These are phyloP conservation scores for Exophiala alcalophila DNA, from an alignment of 2,329 filamentous ascomycete species.

Conservation along the genomic window DNA sequence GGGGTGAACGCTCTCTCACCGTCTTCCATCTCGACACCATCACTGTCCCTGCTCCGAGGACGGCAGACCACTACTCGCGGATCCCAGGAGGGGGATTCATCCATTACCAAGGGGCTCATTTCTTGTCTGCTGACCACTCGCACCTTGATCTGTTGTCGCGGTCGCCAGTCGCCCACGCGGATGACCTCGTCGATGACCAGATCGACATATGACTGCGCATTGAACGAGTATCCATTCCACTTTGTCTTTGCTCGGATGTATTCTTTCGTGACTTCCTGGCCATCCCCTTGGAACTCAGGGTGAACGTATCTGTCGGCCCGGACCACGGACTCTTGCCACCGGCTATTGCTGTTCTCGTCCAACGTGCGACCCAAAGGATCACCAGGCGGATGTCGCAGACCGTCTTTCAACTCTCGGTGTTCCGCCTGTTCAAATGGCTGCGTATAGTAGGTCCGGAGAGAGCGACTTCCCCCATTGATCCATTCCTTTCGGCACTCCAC, in stretches of 20 bases:
- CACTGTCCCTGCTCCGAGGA: slow-evolving; percentile 31
- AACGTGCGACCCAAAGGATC: slow-evolving; percentile 24
- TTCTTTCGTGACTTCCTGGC: slow-evolving; percentile 34
- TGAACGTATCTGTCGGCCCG: slow-evolving; percentile 41
- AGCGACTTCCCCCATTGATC: slow-evolving; percentile 55
- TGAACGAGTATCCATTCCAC: slow-evolving; percentile 42
- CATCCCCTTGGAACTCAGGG: slow-evolving; percentile 36
- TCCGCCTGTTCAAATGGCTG: slow-evolving; percentile 38
- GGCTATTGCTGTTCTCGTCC: slow-evolving; percentile 20
- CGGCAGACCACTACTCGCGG: slow-evolving; percentile 33
- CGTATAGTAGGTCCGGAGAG: slow-evolving; percentile 65
- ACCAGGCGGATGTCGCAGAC: slow-evolving; percentile 14
- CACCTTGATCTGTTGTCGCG: slow-evolving; percentile 41
- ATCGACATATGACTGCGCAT: slow-evolving; percentile 43
- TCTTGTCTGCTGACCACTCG: slow-evolving; percentile 44
- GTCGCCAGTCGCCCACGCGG: slow-evolving; percentile 31
- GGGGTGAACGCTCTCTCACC: slow-evolving; percentile 41
- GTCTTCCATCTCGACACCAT: slow-evolving; percentile 32
- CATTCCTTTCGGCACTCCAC: slow-evolving; percentile 70
- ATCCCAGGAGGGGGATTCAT: slow-evolving; percentile 28
- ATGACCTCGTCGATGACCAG: slow-evolving; percentile 42
- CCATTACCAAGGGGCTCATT: slow-evolving; percentile 39
- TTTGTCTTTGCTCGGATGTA: slow-evolving; percentile 47
- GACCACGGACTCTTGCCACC: slow-evolving; percentile 38
- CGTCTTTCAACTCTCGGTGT: slow-evolving; percentile 24